Base-by-base conservation (phyloP, 2,329 filamentous ascomycete species). In the Blastomyces parvus region DNA sequence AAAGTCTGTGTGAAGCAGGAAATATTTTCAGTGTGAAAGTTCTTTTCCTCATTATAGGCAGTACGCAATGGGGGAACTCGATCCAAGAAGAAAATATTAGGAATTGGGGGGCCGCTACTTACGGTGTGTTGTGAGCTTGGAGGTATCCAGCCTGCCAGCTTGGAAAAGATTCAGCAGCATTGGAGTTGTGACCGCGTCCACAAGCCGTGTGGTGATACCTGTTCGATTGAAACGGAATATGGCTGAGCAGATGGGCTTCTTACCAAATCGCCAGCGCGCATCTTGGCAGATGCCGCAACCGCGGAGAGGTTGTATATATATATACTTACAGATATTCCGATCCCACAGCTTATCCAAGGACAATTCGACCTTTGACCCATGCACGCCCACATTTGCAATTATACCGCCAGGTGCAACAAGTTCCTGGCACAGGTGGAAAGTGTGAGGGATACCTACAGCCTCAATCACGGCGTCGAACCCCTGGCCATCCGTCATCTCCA, bases 401-500 rank as follows among this genome's bases (percentile, higher is more conserved):
- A 76, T 73, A 3, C 82, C 83, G 0, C 83, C 83, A 0, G 79
- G 73, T 0, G 80, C 82, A 11, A 86, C 77, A 30, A 86, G 68
- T 8, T 79, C 73, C 70, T 86, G 83, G 61, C 79, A 81, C 52
- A 84, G 71, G 19, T 80, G 75, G 68, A 85, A 84, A 0, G 81
- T 84, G 0, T 75, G 75, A 0, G 81, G 81, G 9, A 82, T 74
- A 0, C 83, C 83, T 1, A 85, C 84, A 0, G 82, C 82, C 69
- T 85, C 83, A 59, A 85, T 83, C 0, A 86, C 83, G 0, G 81
- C 75, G 64, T 86, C 83, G 66, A 81, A 84, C 0, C 83, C 83
- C 61, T 79, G 75, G 1, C 78, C 79, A n/a, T 78, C 78, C 0
- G 82, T 83, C 60, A 83, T 65, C 0, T 70, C 71, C 67, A 74